phyloP scores from a whole-genome alignment of 2,329 filamentous ascomycete genomes.

The Nothopassalora personata region DNA sequence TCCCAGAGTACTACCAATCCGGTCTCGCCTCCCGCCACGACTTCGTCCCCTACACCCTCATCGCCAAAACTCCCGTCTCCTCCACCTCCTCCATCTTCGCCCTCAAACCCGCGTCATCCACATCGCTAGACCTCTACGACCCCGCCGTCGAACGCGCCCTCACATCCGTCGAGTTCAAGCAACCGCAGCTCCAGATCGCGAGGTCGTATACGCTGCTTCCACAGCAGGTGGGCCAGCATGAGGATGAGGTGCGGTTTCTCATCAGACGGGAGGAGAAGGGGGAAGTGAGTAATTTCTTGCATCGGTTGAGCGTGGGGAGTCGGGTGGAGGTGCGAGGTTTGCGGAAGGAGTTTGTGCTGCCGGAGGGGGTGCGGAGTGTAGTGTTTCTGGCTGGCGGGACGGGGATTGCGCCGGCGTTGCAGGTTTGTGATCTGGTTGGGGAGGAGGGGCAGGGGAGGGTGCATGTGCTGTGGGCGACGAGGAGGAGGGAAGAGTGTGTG shows the following conservation, averaged over 20 bases:
- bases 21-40: conserved; percentile 9
- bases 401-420: conserved; percentile 83
- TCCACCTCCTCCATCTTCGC: conserved; percentile 65
- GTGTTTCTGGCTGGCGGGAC: conserved; percentile 90
- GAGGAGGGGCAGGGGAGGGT: conserved; percentile 52
- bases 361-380: conserved; percentile 51
- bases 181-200: conserved; percentile 88
- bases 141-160: conserved; percentile 49
- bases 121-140: conserved; percentile 17
- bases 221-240: conserved; percentile 34
- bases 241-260: conserved; percentile 59
- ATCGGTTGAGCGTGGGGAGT: conserved; percentile 55
- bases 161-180: conserved; percentile 89
- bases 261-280: conserved; percentile 73
- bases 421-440: conserved; percentile 52
- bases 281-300: conserved; percentile 80
- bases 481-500: conserved; percentile 59
- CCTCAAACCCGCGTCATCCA: conserved; percentile 41
- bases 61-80: conserved; percentile 57
- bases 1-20: conserved; percentile 1
- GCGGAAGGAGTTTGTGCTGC: conserved; percentile 58
- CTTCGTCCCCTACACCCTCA: conserved; percentile 53
- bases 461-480: conserved; percentile 77
- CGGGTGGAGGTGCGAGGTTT: conserved; percentile 74
- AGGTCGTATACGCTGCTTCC: conserved; percentile 87